Base-by-base conservation (phyloP, 2,329 filamentous ascomycete genomes). In the Zasmidium cellare region DNA sequence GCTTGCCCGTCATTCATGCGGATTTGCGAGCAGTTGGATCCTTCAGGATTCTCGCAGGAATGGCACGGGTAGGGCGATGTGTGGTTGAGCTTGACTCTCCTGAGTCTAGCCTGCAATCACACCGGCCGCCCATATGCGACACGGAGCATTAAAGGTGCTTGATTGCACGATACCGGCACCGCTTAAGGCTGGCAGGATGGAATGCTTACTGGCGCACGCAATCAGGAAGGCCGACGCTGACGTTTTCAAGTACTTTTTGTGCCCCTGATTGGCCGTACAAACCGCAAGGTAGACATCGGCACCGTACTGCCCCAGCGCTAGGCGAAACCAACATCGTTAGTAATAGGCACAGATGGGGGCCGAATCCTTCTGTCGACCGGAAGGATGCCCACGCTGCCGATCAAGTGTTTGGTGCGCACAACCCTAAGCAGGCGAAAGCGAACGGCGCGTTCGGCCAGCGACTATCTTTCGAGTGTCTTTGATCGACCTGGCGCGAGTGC, bases 51-150 rank as follows among this genome's bases (percentile, higher is more conserved):
- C 20, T 9, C 22, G 38, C 14, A 59, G 59, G 54, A 60, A 53
- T 51, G n/a, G n/a, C 45, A 51, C 60, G 60, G 60, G 57, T 62
- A 62, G 57, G 55, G 57, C 57, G 60, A 61, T 44, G 38, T 46
- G 38, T 53, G 41, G 16, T 38, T 22, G 22, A 35, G 41, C 51
- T 35, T 53, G 41, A 22, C 49, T 49, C 54, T 51, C 53, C 45
- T 52, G 44, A 51, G 50, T 44, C 55, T 52, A 41, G 23, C 38
- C 46, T 49, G 53, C 53, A 53, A 56, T 53, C 56, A 49, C 56
- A 38, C 51, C 46, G 45, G 38, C 45, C 51, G 22, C 24, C 46
- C 35, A 41, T 41, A 58, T 51, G 56, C 56, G 46, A 55, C 51
- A 41, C 50, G 58, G 58, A 60, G 46, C 54, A 57, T 56, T 54